phyloP scores from a whole-genome alignment of 1,284 basidiomycete species.

The Golubevia sp. region DNA sequence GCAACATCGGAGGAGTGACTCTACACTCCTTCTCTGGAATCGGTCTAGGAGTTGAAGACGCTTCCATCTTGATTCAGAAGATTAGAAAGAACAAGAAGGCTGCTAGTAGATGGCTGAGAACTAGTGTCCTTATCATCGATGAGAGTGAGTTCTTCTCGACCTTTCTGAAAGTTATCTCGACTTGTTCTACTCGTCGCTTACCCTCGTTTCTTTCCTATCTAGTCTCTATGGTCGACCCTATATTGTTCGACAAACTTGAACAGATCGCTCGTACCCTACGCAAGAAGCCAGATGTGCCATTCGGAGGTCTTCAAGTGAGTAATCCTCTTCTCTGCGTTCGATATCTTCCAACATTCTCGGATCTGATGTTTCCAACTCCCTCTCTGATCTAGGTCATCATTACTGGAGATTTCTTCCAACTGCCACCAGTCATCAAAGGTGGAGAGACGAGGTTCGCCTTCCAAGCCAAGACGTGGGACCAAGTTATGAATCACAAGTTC shows the following conservation, averaged over 20 bases:
- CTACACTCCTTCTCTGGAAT: conserved; percentile 58
- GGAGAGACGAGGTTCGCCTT: conserved; percentile 75
- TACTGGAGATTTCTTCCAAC: conserved; percentile 94
- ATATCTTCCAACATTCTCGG: background rate
- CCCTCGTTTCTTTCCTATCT: conserved; percentile 7
- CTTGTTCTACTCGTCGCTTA: background rate
- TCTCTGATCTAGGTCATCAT: conserved; percentile 73
- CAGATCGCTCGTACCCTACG: conserved; percentile 71
- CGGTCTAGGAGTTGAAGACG: conserved; percentile 43
- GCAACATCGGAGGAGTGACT: conserved; percentile 59
- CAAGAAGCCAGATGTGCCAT: conserved; percentile 70
- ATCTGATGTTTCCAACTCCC: background rate
- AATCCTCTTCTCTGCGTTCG: background rate
- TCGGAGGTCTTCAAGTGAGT: conserved; percentile 89
- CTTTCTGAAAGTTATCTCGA: conserved; percentile 20
- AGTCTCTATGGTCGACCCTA: conserved; percentile 98
- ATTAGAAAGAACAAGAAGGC: conserved; percentile 76
- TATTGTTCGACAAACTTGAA: conserved; percentile 85
- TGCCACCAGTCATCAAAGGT: conserved; percentile 80
- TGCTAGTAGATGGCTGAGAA: conserved; percentile 63
- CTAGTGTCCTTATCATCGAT: conserved; percentile 53
- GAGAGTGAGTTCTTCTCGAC: conserved; percentile 23
- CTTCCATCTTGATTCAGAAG: conserved; percentile 65
- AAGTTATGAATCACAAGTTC: conserved; percentile 76
- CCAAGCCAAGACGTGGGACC: conserved; percentile 82